A percentile compares a stretch with the other conserved stretches of the same genome.
These are phyloP conservation scores for Solanum arcanum DNA, from an alignment of 257 asterid genomes.

Conservation along the genomic window DNA sequence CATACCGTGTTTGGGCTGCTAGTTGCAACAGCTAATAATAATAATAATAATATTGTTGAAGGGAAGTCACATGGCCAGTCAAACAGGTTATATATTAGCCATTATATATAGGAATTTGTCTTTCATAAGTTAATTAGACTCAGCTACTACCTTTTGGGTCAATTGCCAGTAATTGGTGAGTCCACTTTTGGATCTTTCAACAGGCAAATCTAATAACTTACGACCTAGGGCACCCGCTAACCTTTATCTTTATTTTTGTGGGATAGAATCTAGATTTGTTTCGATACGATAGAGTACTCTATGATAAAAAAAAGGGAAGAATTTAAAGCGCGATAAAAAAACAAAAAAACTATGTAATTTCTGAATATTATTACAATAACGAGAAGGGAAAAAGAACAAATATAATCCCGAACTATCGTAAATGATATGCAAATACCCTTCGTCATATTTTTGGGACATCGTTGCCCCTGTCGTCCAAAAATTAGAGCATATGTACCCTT, in stretches of 20 bases:
- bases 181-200: background rate
- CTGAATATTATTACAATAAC: background rate
- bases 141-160: background rate
- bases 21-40: background rate
- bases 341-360: no score
- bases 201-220: background rate
- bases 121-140: background rate
- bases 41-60: slow-evolving; percentile 1
- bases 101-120: background rate
- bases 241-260: background rate
- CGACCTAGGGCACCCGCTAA: background rate
- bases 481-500: no score
- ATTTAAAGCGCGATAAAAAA: background rate
- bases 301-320: background rate
- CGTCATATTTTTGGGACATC: no score
- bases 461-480: no score
- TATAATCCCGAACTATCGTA: no score
- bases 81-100: slow-evolving; percentile 4
- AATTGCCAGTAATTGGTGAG: background rate
- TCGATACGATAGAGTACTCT: background rate
- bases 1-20: background rate
- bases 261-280: background rate
- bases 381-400: background rate
- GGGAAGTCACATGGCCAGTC: slow-evolving; percentile 40
- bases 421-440: no score